A percentile compares a stretch with the other conserved stretches of the same genome.
phyloP scores from a whole-genome alignment of 495 filamentous ascomycete genomes.

The Articulospora tetracladia region DNA sequence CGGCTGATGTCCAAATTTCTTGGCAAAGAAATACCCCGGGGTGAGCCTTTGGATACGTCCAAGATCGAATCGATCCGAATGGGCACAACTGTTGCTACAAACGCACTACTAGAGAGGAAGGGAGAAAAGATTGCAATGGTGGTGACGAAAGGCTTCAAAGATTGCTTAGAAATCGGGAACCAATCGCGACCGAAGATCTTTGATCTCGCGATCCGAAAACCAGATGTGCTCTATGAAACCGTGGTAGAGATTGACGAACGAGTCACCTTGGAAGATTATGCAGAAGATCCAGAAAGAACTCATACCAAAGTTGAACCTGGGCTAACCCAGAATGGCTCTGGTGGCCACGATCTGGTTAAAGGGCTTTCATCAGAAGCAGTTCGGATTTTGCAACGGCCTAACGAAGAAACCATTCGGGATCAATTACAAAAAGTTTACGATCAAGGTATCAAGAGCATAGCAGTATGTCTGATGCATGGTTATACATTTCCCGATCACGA shows the following conservation, averaged over 20 bases:
- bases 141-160: constrained; percentile 89
- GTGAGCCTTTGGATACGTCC: constrained; percentile 77
- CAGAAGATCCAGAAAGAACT: constrained; percentile 67
- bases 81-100: constrained; percentile 88
- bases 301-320: constrained; percentile 44
- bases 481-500: constrained; percentile 81
- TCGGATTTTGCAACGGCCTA: constrained; percentile 58
- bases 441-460: constrained; percentile 63
- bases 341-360: constrained; percentile 48
- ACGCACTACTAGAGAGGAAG: constrained; percentile 87
- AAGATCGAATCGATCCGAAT: constrained; percentile 82
- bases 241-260: constrained; percentile 81
- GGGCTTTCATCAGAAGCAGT: constrained; percentile 69
- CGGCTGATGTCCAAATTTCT: constrained; percentile 83
- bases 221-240: constrained; percentile 70
- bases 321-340: constrained; percentile 6
- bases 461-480: constrained; percentile 76
- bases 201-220: constrained; percentile 74
- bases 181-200: constrained; percentile 82
- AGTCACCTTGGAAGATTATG: constrained; percentile 85
- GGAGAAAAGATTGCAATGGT: constrained; percentile 89
- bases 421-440: constrained; percentile 58
- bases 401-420: constrained; percentile 43
- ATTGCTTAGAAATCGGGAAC: constrained; percentile 85
- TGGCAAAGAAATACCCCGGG: constrained; percentile 69